phyloP scores from a whole-genome alignment of 176 grass and related monocot genomes.

The Carex scoparia region DNA sequence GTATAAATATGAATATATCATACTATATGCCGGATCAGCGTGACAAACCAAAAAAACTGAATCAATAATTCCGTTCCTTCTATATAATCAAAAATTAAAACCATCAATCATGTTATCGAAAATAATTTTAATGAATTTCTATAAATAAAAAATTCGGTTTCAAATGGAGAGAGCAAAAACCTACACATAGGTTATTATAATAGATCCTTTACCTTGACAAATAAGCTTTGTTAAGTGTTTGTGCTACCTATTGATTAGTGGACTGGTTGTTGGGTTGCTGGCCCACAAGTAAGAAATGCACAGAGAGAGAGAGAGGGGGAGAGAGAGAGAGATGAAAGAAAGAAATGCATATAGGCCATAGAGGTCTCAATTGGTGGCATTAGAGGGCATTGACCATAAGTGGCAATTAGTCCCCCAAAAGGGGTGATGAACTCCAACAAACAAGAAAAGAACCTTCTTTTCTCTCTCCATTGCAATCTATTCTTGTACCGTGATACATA shows the following conservation, averaged over 20 bases:
- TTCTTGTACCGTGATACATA: constrained; percentile 3
- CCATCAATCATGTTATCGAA: too few species aligned
- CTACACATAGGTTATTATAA: background rate
- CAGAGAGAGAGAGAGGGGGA: background rate
- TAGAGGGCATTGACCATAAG: constrained; percentile 10
- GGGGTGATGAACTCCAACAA: constrained; percentile 28
- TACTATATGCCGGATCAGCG: too few species aligned
- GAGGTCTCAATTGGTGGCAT: constrained; percentile 15
- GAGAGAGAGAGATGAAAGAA: background rate
- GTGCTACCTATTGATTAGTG: constrained; percentile 11
- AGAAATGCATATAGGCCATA: constrained; percentile 13
- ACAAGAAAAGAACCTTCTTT: constrained; percentile 30
- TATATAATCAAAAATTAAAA: too few species aligned
- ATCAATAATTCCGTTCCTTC: too few species aligned
- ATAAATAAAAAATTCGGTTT: background rate
- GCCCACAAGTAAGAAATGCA: constrained; percentile 6
- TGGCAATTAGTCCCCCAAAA: constrained; percentile 26
- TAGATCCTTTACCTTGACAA: constrained; percentile 20
- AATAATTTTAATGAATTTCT: too few species aligned
- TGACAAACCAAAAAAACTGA: too few species aligned
- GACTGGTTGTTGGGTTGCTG: constrained; percentile 17
- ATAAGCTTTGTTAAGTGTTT: constrained; percentile 23
- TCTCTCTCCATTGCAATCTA: constrained; percentile 19
- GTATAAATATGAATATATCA: too few species aligned
- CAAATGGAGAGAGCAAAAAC: background rate